These are phyloP conservation scores for Mycena venus DNA, from an alignment of 768 basidiomycete genomes.

Conservation along the genomic window DNA sequence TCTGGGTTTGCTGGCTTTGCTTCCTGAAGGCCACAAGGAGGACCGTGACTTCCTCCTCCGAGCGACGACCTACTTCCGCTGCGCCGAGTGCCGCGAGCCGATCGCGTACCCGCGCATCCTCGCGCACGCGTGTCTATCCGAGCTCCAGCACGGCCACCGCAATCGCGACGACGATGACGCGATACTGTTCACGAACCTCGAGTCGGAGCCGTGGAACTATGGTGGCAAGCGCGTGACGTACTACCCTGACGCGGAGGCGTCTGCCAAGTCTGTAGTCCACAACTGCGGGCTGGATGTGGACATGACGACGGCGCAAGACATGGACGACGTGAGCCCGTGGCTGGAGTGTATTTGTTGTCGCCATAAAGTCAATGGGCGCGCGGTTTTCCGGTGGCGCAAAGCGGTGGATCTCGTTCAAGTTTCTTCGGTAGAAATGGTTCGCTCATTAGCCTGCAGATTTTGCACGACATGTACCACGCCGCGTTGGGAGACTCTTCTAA, in stretches of 20 bases:
- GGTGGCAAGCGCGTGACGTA: conserved; percentile 30
- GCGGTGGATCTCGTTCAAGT: conserved; percentile 23
- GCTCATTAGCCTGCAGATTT: conserved; percentile 25
- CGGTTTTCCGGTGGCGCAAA: conserved; percentile 40
- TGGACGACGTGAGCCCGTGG: conserved; percentile 37
- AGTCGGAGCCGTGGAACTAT: conserved; percentile 39
- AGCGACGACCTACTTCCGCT: conserved; percentile 43
- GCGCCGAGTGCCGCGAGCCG: conserved; percentile 39
- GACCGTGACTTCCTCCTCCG: conserved; percentile 31
- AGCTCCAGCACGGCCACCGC: conserved; percentile 37
- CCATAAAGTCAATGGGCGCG: conserved; percentile 27
- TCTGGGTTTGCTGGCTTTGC: conserved; percentile 30
- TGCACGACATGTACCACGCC: conserved; percentile 40
- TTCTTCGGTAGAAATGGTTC: neutral
- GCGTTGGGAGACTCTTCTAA: conserved; percentile 16
- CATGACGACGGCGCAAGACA: conserved; percentile 32
- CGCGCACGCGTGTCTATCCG: conserved; percentile 37
- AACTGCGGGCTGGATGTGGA: conserved; percentile 31
- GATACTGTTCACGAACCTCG: conserved; percentile 30
- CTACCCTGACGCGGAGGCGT: conserved; percentile 29
- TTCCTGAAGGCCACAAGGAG: conserved; percentile 24
- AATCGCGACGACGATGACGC: conserved; percentile 40
- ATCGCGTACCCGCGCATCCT: conserved; percentile 43
- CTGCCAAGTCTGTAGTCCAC: conserved; percentile 32
- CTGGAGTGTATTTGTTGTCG: conserved; percentile 38